A percentile compares a stretch with the other conserved stretches of the same genome.
These are phyloP conservation scores for Eucalyptus fibrosa DNA, from an alignment of 345 rosid species.

Conservation along the genomic window DNA sequence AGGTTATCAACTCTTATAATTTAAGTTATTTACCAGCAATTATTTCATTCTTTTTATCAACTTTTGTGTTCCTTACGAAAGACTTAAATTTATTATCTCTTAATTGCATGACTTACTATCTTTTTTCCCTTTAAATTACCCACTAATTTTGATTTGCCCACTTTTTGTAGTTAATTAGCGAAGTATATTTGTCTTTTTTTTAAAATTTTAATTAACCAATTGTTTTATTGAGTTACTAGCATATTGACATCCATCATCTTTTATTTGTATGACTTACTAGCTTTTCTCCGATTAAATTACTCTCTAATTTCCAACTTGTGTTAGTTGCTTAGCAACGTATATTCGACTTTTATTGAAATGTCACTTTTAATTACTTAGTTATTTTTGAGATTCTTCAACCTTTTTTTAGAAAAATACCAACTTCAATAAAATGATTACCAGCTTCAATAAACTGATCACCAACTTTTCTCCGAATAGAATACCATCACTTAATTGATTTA, in stretches of 20 bases:
- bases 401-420: neutral
- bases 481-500: neutral
- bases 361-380: neutral
- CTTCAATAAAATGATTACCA: neutral
- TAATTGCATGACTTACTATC: neutral
- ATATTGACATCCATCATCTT: neutral
- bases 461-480: neutral
- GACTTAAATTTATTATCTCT: neutral
- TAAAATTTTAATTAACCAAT: neutral
- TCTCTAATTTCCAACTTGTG: neutral
- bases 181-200: neutral
- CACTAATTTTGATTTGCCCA: neutral
- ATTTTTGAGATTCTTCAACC: neutral
- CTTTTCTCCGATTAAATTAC: neutral
- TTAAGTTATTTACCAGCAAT: neutral
- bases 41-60: neutral
- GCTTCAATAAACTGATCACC: neutral
- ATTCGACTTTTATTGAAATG: neutral
- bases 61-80: neutral
- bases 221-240: neutral
- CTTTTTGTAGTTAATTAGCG: neutral
- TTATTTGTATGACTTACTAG: neutral
- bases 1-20: neutral
- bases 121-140: neutral
- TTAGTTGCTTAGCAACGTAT: neutral